Evolutionary conservation across 768 basidiomycete genomes (phyloP).

Genomic region (Lentinula sp.): DNA sequence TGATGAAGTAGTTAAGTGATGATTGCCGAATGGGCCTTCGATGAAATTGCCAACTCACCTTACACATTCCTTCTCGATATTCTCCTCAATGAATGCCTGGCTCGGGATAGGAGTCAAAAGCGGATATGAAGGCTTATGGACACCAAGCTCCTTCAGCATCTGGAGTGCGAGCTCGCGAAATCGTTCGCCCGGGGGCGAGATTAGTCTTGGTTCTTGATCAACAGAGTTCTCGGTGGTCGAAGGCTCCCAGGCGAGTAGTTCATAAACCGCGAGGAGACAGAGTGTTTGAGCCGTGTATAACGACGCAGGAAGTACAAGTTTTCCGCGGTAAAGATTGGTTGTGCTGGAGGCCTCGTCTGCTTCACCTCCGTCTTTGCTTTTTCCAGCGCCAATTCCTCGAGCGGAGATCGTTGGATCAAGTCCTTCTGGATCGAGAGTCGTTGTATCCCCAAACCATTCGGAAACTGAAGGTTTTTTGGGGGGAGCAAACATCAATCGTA

Average conservation of each 20-base stretch:
- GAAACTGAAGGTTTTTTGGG: conserved; percentile 28
- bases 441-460: neutral
- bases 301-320: conserved; percentile 24
- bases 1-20: neutral
- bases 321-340: neutral
- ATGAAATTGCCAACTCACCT: conserved; percentile 23
- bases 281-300: conserved; percentile 73
- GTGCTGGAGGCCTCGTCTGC: neutral
- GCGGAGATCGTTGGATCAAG: neutral
- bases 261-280: conserved; percentile 65
- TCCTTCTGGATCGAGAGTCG: too few species aligned
- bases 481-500: conserved; percentile 62
- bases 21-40: neutral
- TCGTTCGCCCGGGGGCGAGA: conserved; percentile 4
- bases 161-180: conserved; percentile 53
- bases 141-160: conserved; percentile 61
- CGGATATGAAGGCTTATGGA: conserved; percentile 58
- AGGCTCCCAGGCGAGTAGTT: conserved; percentile 39
- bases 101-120: conserved; percentile 53
- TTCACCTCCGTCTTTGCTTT: neutral
- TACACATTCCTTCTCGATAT: conserved; percentile 71
- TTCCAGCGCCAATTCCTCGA: neutral
- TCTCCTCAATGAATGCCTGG: conserved; percentile 51
- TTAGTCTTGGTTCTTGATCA: neutral
- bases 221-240: conserved; percentile 7